A percentile compares a stretch with the other conserved stretches of the same genome.
These are phyloP conservation scores for Termitomyces sp. DNA, from an alignment of 768 basidiomycete genomes.

Conservation along the genomic window DNA sequence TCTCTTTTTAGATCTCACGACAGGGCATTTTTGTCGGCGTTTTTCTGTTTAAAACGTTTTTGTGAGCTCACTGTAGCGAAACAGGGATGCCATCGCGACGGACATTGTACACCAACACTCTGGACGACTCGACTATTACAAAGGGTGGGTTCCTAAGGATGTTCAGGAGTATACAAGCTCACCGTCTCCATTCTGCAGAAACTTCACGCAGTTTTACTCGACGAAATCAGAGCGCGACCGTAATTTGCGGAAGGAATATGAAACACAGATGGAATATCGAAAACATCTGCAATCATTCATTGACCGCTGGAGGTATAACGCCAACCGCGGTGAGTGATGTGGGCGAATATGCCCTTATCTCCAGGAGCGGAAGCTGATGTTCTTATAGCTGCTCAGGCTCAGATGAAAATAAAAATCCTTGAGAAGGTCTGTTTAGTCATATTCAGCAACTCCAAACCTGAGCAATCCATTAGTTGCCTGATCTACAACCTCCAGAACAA, in stretches of 20 bases:
- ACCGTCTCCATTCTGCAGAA: slow-evolving; percentile 36
- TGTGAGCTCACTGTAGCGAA: neutral
- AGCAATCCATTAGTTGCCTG: slow-evolving; percentile 60
- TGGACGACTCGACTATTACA: slow-evolving; percentile 92
- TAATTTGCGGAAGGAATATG: slow-evolving; percentile 92
- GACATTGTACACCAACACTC: slow-evolving; percentile 98
- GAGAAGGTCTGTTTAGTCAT: slow-evolving; percentile 52
- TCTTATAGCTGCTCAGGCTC: slow-evolving; percentile 77
- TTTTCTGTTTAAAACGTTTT: neutral
- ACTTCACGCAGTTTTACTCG: slow-evolving; percentile 98
- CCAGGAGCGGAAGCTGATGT: neutral
- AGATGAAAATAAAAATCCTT: slow-evolving; percentile 67
- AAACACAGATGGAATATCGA: slow-evolving; percentile 91
- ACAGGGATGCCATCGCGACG: slow-evolving; percentile 89
- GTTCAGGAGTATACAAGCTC: neutral
- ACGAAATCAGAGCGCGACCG: slow-evolving; percentile 94
- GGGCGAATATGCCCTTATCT: neutral
- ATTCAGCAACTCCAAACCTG: neutral
- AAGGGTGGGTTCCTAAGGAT: slow-evolving; percentile 53
- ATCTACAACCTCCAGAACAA: slow-evolving; percentile 86
- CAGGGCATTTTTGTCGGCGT: slow-evolving; percentile 81
- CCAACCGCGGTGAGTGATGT: slow-evolving; percentile 66
- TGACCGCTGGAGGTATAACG: slow-evolving; percentile 97
- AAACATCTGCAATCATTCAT: slow-evolving; percentile 97
- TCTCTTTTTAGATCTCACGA: slow-evolving; percentile 75